A percentile compares a stretch with the other conserved stretches of the same genome.
Evolutionary conservation across 768 basidiomycete genomes (phyloP).

Genomic region (Leccinum aurantiacum): DNA sequence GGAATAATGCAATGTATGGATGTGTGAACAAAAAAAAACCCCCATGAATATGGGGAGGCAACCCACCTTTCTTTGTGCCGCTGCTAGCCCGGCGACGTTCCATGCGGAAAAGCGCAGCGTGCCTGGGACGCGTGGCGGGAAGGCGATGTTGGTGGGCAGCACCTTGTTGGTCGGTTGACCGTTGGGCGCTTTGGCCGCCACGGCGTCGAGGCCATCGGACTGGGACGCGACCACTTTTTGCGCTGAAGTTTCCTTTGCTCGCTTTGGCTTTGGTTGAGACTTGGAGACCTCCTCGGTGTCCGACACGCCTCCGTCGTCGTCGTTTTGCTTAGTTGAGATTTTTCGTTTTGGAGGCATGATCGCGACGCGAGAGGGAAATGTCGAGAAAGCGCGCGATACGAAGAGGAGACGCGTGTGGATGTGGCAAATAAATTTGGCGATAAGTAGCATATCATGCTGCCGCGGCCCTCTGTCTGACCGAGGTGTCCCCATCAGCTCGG

Average conservation of each 20-base stretch:
- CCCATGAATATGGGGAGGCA: neutral
- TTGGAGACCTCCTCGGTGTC: conserved; percentile 29
- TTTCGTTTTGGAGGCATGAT: conserved; percentile 34
- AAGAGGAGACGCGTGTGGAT: neutral
- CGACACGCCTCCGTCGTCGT: conserved; percentile 23
- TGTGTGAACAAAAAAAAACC: conserved; percentile 7
- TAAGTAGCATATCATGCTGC: neutral
- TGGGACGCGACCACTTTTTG: conserved; percentile 17
- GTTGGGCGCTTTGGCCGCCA: conserved; percentile 33
- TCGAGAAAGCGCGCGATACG: neutral
- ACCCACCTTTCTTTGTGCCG: conserved; percentile 74
- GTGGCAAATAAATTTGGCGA: neutral
- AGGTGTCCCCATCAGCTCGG: no score
- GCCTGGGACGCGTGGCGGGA: conserved; percentile 30
- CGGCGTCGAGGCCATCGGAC: neutral
- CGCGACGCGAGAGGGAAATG: neutral
- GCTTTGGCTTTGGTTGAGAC: conserved; percentile 26
- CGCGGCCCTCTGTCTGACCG: no score
- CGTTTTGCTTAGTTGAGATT: conserved; percentile 1
- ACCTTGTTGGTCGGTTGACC: conserved; percentile 35
- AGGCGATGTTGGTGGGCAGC: conserved; percentile 17
- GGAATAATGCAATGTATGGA: no score
- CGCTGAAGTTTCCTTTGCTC: conserved; percentile 14
- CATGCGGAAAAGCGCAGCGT: conserved; percentile 63
- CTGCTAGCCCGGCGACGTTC: conserved; percentile 79